Base-by-base conservation (phyloP, 495 filamentous ascomycete genomes). In the Neurospora cerealis region DNA sequence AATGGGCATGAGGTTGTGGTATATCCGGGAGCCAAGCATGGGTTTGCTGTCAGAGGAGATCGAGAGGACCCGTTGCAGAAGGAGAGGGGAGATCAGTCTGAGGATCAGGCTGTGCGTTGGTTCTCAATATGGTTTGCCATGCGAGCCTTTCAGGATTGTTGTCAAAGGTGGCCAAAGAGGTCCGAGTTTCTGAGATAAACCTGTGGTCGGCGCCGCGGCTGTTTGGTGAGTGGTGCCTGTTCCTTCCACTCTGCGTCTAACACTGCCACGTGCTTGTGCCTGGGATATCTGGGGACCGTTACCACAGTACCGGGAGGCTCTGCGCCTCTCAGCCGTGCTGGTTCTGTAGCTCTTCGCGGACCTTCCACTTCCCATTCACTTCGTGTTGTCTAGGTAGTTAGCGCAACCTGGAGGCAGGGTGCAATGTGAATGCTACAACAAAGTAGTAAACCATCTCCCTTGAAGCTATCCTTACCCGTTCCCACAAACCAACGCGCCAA, bases 21-120 rank as follows among this genome's bases (percentile, higher is more conserved):
- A 44, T 89, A 88, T 75, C 77, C 83, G 2, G 89, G 89, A 9
- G 89, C 88, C 7, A 85, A 83, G 74, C 89, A 89, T 80, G 90
- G 89, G 5, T 92, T 92, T 81, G 89, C 89, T 10, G 80, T 91
- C 5, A 78, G 88, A 46, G 85, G 82, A 32, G 83, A 88, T 79
- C 74, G 77, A 13, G 77, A 77, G 15, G 79, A 86, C 76, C 76
- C 82, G 70, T 72, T 79, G 70, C 83, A 88, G 77, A 81, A 76
- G 69, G 81, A 85, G 76, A 80, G 82, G 73, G 85, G 88, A 74
- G 84, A 84, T 37, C 87, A 89, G 71, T 72, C 75, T 41, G 77
- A 80, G 74, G 79, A 76, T 11, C 79, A 80, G 79, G 88, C 88
- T 4, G 81, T 91, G 17, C 76, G 77, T 7, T 91, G 88, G 86